Conservation (phyloP, 495 filamentous ascomycete genomes). For the Penicillium desertorum region DNA sequence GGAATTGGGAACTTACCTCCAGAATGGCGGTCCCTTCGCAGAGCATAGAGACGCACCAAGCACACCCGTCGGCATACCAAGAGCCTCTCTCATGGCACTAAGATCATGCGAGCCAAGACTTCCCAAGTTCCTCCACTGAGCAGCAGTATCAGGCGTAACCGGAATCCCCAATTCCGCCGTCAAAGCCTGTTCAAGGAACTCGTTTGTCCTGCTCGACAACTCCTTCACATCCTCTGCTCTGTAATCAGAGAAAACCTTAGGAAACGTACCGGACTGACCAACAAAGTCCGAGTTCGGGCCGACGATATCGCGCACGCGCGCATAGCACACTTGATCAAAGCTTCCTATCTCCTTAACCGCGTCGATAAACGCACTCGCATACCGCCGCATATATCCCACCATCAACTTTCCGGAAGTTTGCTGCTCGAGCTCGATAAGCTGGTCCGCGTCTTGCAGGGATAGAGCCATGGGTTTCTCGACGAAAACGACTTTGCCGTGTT, state of each 20-base stretch:
- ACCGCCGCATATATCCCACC: constrained; percentile 51
- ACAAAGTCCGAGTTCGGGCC: constrained; percentile 47
- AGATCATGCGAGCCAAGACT: constrained; percentile 48
- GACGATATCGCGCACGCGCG: constrained; percentile 44
- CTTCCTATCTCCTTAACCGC: constrained; percentile 36
- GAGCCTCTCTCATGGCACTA: constrained; percentile 44
- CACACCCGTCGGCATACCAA: constrained; percentile 32
- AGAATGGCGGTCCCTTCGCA: constrained; percentile 7
- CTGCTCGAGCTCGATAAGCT: constrained; percentile 36
- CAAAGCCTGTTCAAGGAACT: constrained; percentile 16
- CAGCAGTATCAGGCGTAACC: neutral
- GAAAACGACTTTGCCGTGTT: constrained; percentile 38
- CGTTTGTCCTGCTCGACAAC: constrained; percentile 6
- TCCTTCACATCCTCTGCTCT: constrained; percentile 20
- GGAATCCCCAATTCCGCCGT: constrained; percentile 7
- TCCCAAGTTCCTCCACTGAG: constrained; percentile 29
- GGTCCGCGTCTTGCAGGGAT: constrained; percentile 23
- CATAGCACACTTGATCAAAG: constrained; percentile 40
- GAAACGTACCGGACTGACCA: constrained; percentile 44
- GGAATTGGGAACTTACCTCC: constrained; percentile 8
- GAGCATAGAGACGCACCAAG: constrained; percentile 11
- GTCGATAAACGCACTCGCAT: constrained; percentile 39
- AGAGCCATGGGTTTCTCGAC: constrained; percentile 50
- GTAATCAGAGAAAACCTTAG: constrained; percentile 37
- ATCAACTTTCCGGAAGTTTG: constrained; percentile 34